Base-by-base conservation (phyloP, 768 basidiomycete species). In the Psilocybe tampanensis region DNA sequence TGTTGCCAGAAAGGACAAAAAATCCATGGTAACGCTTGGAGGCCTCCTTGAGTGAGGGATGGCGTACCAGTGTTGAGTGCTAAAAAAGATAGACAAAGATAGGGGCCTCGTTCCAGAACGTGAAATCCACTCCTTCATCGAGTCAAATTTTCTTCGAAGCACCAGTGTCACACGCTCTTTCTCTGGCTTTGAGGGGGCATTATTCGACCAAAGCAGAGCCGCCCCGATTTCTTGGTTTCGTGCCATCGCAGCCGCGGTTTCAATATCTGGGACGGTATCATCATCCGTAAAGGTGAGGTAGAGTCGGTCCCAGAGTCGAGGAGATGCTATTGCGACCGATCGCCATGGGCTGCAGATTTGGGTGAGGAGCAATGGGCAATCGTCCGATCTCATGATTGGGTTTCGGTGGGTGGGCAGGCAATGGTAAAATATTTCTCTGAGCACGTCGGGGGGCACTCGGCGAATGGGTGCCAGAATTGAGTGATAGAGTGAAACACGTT, bases 301-400 rank as follows among this genome's bases (percentile, higher is more conserved):
- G 2, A 64, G 23, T 2, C 50, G 57, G 0, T 62, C 48, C 66
- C 67, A 70, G 18, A 70, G 44, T 2, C 47, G 48, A 2, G 69
- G 69, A 8, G 65, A 62, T 4, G 64, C 52, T 17, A 65, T 23
- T 2, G 64, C 60, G 13, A 64, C 33, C 4, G 48, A 19, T 8
- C 69, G 23, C 69, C 69, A 68, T 7, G 36, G 19, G 4, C 55
- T 57, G 22, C 60, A 65, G 5, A 70, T 49, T 3, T 44, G 58
- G 12, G 62, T 60, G 0, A 68, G 58, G 0, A 68, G 47, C 7
- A 68, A 26, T 4, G 67, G 66, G 2, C 64, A 55, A 17, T 67
- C 62, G 8, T 41, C 22, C 8, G 43, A n/a, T 12, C 33, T 45
- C 29, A 65, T 55, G 19, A 55, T 52, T 9, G 63, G 59, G 43